These are phyloP conservation scores for Coelastrella sp. DNA, from an alignment of 139 green algal species.

Conservation along the genomic window DNA sequence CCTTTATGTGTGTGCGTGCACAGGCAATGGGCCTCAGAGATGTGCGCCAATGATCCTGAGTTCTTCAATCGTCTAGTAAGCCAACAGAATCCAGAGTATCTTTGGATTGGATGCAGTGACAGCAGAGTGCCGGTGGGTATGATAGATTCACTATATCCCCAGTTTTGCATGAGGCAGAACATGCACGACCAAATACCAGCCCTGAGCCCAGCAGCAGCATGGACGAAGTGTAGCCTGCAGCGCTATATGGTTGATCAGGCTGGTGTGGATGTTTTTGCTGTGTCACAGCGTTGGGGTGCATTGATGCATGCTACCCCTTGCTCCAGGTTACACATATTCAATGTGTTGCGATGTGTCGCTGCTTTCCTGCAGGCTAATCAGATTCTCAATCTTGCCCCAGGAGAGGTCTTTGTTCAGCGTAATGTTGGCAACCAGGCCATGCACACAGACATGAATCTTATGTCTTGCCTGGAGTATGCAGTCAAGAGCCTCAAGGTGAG, in stretches of 20 bases:
- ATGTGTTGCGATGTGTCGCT: neutral
- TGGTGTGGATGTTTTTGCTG: no score
- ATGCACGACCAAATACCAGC: no score
- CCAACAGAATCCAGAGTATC: constrained; percentile 78
- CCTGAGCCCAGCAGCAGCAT: no score
- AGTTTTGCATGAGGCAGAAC: no score
- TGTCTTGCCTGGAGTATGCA: constrained; percentile 81
- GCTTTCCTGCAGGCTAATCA: constrained; percentile 70
- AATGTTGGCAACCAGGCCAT: constrained; percentile 89
- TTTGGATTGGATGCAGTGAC: constrained; percentile 89
- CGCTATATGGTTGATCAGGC: no score
- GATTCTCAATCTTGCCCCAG: constrained; percentile 78
- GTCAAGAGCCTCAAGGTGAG: constrained; percentile 74
- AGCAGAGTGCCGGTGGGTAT: constrained; percentile 69
- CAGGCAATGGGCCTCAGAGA: constrained; percentile 59
- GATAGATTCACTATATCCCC: no score
- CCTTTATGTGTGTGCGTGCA: no score
- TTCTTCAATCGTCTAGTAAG: constrained; percentile 65
- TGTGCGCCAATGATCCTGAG: constrained; percentile 50
- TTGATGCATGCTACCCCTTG: no score
- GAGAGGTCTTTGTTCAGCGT: constrained; percentile 87
- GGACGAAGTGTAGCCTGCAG: no score
- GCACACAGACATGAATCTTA: constrained; percentile 87
- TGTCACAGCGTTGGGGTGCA: no score
- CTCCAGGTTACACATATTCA: no score